These are phyloP conservation scores for Lachancea nothofagi DNA, from an alignment of 805 yeast genomes.

Conservation along the genomic window DNA sequence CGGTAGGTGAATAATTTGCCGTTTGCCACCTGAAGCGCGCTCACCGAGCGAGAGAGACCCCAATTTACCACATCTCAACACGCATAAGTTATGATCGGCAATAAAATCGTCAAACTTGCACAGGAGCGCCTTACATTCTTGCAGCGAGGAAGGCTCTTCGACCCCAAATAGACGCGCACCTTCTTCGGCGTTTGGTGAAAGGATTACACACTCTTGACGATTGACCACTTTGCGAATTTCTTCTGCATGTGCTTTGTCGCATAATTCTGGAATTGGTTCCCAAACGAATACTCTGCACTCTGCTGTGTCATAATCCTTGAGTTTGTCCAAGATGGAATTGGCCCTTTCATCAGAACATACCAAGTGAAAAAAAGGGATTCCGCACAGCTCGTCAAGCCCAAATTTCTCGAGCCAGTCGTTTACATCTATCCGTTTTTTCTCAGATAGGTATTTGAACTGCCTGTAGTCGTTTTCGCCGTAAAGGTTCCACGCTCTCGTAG, in stretches of 20 bases:
- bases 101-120: constrained; percentile 37
- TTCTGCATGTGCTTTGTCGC: constrained; percentile 46
- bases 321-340: constrained; percentile 38
- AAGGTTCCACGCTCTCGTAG: constrained; percentile 78
- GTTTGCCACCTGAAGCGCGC: constrained; percentile 4
- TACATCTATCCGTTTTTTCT: constrained; percentile 54
- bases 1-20: constrained; percentile 46
- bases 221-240: constrained; percentile 18
- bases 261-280: constrained; percentile 84
- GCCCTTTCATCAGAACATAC: constrained; percentile 69
- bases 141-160: constrained; percentile 37
- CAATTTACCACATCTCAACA: constrained; percentile 67
- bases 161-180: constrained; percentile 59
- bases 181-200: constrained; percentile 80
- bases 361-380: constrained; percentile 50
- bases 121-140: constrained; percentile 42
- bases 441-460: constrained; percentile 55
- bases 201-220: constrained; percentile 13
- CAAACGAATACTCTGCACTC: constrained; percentile 51
- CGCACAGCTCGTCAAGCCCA: constrained; percentile 35
- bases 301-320: constrained; percentile 10
- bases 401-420: constrained; percentile 37
- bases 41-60: constrained; percentile 54
- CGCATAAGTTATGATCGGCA: constrained; percentile 34
- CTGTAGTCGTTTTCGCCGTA: constrained; percentile 61